Evolutionary conservation across 257 asterid species (phyloP).

Genomic region (Nicotiana undulata): DNA sequence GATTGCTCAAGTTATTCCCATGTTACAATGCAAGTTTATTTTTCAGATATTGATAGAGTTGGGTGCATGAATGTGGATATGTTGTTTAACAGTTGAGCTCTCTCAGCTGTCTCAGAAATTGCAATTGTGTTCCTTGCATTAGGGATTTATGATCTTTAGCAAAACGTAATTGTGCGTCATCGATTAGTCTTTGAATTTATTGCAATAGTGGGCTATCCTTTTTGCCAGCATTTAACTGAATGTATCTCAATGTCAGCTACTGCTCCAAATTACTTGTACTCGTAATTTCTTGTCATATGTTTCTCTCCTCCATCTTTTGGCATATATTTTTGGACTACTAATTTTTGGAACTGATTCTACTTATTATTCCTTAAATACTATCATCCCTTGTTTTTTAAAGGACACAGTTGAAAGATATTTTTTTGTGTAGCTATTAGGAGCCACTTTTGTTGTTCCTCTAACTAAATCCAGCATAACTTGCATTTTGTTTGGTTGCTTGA

Average conservation of each 20-base stretch:
- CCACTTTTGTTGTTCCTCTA: not conserved
- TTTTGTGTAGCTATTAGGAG: not conserved
- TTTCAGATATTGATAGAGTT: constrained; percentile 1
- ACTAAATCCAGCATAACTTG: not conserved
- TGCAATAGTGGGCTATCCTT: not conserved
- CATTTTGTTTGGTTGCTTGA: not conserved
- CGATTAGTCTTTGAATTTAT: not conserved
- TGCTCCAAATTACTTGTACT: not conserved
- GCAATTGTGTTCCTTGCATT: not conserved
- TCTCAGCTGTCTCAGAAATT: not conserved
- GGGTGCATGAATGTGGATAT: not conserved
- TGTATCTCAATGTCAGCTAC: constrained; percentile 7
- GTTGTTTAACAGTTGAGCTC: not conserved
- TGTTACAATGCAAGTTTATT: not conserved
- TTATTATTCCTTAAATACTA: not conserved
- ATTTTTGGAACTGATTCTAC: not conserved
- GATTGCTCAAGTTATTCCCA: not conserved
- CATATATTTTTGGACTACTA: not conserved
- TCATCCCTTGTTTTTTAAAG: not conserved
- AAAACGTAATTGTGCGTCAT: not conserved
- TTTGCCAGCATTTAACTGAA: not conserved
- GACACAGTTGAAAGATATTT: not conserved
- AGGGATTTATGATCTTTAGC: not conserved
- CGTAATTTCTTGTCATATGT: not conserved
- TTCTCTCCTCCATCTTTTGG: not conserved